A percentile compares a stretch with the other conserved stretches of the same genome.
Conservation (phyloP, 1,284 basidiomycete species). For the Ceratorhiza oryzae-sativae region DNA sequence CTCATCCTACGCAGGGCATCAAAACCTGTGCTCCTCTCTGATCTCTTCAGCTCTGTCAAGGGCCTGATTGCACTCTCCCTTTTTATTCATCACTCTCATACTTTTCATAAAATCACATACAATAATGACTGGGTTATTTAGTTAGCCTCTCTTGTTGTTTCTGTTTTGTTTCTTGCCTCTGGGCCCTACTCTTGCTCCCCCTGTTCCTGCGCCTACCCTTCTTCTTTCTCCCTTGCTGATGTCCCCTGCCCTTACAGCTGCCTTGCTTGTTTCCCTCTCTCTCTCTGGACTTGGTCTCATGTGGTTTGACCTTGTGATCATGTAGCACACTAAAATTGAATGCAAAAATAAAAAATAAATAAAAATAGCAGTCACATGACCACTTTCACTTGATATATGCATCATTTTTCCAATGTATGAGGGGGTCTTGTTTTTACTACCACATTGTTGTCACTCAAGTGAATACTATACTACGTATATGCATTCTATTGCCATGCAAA, state of each 20-base stretch:
- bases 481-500: no score
- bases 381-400: no score
- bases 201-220: no score
- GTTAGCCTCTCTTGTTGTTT: no score
- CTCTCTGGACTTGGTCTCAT: not conserved
- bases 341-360: not conserved
- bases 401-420: no score
- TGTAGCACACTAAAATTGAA: not conserved
- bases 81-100: not conserved
- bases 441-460: no score
- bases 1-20: not conserved
- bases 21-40: not conserved
- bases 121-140: not conserved
- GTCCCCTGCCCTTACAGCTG: no score
- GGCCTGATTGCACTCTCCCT: not conserved
- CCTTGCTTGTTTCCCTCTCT: no score
- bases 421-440: no score
- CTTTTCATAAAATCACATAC: not conserved
- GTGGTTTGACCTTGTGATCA: not conserved
- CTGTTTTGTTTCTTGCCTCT: not conserved
- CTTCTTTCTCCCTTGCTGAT: no score
- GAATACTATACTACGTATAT: no score
- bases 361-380: no score
- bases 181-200: not conserved
- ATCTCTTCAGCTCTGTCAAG: not conserved